Evolutionary conservation across 192 early-diverging fungal genomes (phyloP), one percentile per base, ranked within the genome.

Genomic region (Diversispora epigaea): DNA sequence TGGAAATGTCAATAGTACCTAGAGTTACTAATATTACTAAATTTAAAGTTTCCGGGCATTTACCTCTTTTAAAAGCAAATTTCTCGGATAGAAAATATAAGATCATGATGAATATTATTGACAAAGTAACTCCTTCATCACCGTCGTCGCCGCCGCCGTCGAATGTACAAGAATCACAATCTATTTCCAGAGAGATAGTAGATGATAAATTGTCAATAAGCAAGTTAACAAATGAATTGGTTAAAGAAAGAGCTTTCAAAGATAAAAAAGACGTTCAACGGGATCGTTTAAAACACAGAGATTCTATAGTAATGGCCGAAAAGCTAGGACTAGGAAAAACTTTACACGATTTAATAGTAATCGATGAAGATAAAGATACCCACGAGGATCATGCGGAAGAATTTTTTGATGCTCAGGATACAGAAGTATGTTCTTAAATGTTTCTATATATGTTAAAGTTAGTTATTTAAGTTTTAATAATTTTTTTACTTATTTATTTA

Each of bases 71-170:
- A 45, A 89, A 94, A 64, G 79, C 97, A 25, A 97, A 94, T 78
- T 89, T 99, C 43, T 97, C 96, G 0, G 95, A 99, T 80, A 84
- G 89, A 65, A 99, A 99, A 79, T 96, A 97, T 86, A 90, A 91
- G 73, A 88, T 89, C 1, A 83, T 97, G 6, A 97, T 96, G 94
- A 82, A 78, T 17, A 89, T 93, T 70, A 85, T 92, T 21, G 91
- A 93, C 55, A 81, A 91, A 50, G 87, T 94, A 21, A 81, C 86
- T 44, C 82, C 78, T 58, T 78, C 76, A 77, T 78, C 65, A 52
- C 25, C 25, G 25, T 32, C 25, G 25, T 32, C 25, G 2, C 25
- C 25, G 25, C 25, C 25, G 25, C 25, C 25, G 25, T 71, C 67
- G 8, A 81, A 77, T 43, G 67, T 55, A 41, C 68, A 76, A 14